Evolutionary conservation across 1,284 basidiomycete genomes (phyloP).

Genomic region (Phellinidium pouzarii): DNA sequence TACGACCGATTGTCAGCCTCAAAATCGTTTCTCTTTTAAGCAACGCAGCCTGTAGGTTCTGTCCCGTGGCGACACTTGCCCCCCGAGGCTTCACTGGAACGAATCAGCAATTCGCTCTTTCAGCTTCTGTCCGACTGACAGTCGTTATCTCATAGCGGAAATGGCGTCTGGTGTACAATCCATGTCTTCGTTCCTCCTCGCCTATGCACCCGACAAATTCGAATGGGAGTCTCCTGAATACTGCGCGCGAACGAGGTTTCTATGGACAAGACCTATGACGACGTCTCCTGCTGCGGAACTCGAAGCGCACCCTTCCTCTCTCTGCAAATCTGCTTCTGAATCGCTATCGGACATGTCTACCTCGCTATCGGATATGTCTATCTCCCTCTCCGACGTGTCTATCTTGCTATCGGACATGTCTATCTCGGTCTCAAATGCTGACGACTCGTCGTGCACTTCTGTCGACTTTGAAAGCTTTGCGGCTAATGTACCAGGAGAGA

Average conservation of each 20-base stretch:
- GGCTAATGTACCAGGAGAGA: not conserved
- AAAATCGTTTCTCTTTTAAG: not conserved
- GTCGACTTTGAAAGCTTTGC: conserved; percentile 6
- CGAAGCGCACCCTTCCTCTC: not conserved
- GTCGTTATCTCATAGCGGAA: not conserved
- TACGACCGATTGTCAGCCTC: not conserved
- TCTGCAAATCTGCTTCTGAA: not conserved
- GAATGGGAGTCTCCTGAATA: conserved; percentile 15
- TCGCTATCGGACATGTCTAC: conserved; percentile 10
- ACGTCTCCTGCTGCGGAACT: too few relatives aligned
- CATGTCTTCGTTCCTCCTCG: conserved; percentile 8
- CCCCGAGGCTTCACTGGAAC: not conserved
- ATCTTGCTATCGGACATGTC: conserved; percentile 12
- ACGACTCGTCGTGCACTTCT: not conserved
- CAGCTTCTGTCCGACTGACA: not conserved
- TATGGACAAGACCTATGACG: conserved; percentile 1
- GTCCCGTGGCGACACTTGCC: not conserved
- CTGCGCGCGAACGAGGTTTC: conserved; percentile 3
- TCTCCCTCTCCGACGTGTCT: not conserved
- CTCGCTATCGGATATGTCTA: not conserved
- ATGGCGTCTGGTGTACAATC: not conserved
- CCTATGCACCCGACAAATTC: conserved; percentile 11
- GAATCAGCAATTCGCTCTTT: not conserved
- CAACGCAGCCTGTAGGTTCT: not conserved
- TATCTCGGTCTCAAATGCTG: conserved; percentile 5